Base-by-base conservation (phyloP, 2,329 filamentous ascomycete genomes). In the Gnomoniopsis smithogilvyi region DNA sequence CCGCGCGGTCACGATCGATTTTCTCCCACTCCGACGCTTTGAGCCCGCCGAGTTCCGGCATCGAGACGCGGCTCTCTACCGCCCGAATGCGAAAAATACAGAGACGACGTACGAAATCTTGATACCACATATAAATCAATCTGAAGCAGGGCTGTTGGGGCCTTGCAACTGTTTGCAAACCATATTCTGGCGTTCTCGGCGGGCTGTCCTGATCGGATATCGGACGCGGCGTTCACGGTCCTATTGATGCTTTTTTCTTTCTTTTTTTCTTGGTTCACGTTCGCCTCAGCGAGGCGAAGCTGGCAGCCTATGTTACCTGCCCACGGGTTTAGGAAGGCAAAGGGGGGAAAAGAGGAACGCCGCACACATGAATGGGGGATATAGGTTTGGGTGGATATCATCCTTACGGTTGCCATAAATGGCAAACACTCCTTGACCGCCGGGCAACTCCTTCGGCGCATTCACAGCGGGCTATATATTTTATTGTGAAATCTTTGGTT, bases 11-110 rank as follows among this genome's bases (percentile, higher is more conserved):
- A 55, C 60, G n/a, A n/a, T n/a, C n/a, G n/a, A n/a, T n/a, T n/a
- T n/a, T 62, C 50, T 61, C 52, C 60, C 54, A 51, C 45, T 38
- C 54, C 53, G 47, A 51, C 48, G 59, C 41, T 52, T 61, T 47
- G 43, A 52, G 24, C 54, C 60, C 46, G 21, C 50, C 48, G 53
- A 51, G 56, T 49, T 34, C 43, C 21, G 45, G 60, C 52, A 36
- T 45, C 46, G 45, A 54, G 50, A 50, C 48, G 36, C 43, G 52
- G 34, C 50, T 47, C 54, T 57, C 56, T 47, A 36, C 58, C 58
- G 56, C 56, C 51, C 58, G 53, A 64, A 50, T 55, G 54, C 51
- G 55, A 58, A 58, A 62, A 34, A 56, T 36, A 56, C 54, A 55
- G 61, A 61, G 60, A 62, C 51, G 21, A 56, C 51, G 38, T 36